Percentiles rank a stretch among this genome's conserved stretches.
These are phyloP conservation scores for Komagataea norvegica DNA, from an alignment of 1,139 yeast genomes.

Conservation along the genomic window DNA sequence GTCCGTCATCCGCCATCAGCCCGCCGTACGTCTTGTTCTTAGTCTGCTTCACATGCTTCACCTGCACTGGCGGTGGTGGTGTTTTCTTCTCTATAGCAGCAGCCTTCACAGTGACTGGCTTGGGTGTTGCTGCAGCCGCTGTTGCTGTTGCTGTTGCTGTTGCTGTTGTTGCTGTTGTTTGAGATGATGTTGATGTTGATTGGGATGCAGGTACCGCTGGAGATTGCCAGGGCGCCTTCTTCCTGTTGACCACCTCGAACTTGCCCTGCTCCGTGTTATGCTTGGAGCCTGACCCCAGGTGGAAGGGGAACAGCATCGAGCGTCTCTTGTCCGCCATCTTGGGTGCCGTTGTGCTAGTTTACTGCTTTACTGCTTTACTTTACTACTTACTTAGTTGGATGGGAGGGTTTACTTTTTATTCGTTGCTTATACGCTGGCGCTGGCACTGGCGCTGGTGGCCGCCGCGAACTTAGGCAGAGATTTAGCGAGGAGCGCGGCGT, in stretches of 20 bases:
- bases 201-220: too few relatives aligned
- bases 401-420: too few relatives aligned
- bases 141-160: not conserved
- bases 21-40: too few relatives aligned
- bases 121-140: not conserved
- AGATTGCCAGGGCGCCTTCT: constrained; percentile 10
- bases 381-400: too few relatives aligned
- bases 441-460: too few relatives aligned
- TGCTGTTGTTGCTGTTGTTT: not conserved
- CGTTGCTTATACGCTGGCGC: too few relatives aligned
- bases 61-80: not conserved
- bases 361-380: too few relatives aligned
- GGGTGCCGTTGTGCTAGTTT: too few relatives aligned
- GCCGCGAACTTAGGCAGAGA: not conserved
- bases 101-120: too few relatives aligned
- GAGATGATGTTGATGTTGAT: constrained; percentile 5
- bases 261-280: constrained; percentile 16
- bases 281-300: not conserved
- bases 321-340: constrained; percentile 18
- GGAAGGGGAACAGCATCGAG: constrained; percentile 24
- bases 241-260: constrained; percentile 26
- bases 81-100: not conserved
- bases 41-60: too few relatives aligned
- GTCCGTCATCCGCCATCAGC: constrained; percentile 11
- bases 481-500: constrained; percentile 1